Conservation (phyloP, 805 yeast species). For the Saturnispora dispora region DNA sequence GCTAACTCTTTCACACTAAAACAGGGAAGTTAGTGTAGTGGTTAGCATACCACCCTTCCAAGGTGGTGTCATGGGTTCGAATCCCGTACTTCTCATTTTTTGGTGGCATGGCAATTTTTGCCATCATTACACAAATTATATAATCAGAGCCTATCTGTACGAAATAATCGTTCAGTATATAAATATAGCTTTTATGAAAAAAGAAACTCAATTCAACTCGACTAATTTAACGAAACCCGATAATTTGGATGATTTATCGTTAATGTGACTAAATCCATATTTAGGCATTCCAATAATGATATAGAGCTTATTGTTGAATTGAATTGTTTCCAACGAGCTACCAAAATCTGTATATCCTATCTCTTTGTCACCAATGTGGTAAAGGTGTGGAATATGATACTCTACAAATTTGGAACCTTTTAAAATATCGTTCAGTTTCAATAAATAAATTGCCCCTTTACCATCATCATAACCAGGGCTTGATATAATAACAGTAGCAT, state of each 20-base stretch:
- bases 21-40: constrained; percentile 92
- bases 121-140: too few species aligned
- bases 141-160: too few species aligned
- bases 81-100: constrained; percentile 71
- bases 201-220: background rate
- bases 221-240: constrained; percentile 1
- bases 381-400: constrained; percentile 7
- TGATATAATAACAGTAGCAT: constrained; percentile 27
- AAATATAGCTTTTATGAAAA: background rate
- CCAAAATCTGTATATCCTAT: constrained; percentile 40
- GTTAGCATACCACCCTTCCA: constrained; percentile 90
- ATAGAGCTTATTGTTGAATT: constrained; percentile 11
- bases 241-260: background rate
- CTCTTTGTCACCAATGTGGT: constrained; percentile 19
- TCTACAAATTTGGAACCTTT: background rate
- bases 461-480: constrained; percentile 28
- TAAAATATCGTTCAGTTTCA: constrained; percentile 20
- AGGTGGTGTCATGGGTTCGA: constrained; percentile 93
- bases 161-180: too few species aligned
- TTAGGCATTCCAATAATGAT: constrained; percentile 32
- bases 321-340: constrained; percentile 24
- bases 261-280: constrained; percentile 16
- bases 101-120: background rate
- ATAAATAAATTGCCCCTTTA: constrained; percentile 39
- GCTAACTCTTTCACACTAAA: too few species aligned